Percentiles rank a stretch among this genome's conserved stretches.
These are phyloP conservation scores for Craterostigma plantagineum DNA, from an alignment of 257 asterid genomes.

Conservation along the genomic window DNA sequence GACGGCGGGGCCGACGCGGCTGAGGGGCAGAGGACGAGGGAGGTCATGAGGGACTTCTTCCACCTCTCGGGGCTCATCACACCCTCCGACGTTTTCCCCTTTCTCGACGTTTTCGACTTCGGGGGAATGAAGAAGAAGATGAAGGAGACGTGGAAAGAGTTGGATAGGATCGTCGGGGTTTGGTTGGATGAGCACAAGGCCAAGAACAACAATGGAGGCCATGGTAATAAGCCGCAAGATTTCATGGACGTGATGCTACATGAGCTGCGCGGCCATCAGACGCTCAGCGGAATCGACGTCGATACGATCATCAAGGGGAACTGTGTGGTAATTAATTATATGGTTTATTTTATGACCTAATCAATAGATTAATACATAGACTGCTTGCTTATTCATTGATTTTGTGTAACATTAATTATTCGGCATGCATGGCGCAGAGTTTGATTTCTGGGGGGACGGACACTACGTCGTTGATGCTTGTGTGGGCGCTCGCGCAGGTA, in stretches of 20 bases:
- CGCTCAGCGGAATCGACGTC: conserved; percentile 7
- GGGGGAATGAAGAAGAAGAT: conserved; percentile 14
- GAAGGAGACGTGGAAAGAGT: conserved; percentile 8
- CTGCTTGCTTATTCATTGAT: too few species aligned
- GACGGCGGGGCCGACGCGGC: neutral
- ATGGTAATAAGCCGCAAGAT: conserved; percentile 9
- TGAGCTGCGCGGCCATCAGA: neutral
- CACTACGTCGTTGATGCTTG: conserved; percentile 8
- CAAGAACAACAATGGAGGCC: conserved; percentile 4
- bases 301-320: conserved; percentile 19
- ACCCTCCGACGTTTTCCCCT: conserved; percentile 7
- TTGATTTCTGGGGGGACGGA: conserved; percentile 12
- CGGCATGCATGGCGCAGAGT: too few species aligned
- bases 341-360: too few species aligned
- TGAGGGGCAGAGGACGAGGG: neutral
- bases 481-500: conserved; percentile 16
- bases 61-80: neutral
- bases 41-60: conserved; percentile 6
- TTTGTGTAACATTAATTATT: too few species aligned
- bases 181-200: conserved; percentile 19
- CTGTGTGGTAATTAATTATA: conserved; percentile 10
- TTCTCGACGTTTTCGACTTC: conserved; percentile 11
- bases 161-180: conserved; percentile 10
- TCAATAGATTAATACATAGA: too few species aligned
- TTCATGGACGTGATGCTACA: conserved; percentile 16